These are phyloP conservation scores for Penicillium cinerascens DNA, from an alignment of 495 filamentous ascomycete species.

Conservation along the genomic window DNA sequence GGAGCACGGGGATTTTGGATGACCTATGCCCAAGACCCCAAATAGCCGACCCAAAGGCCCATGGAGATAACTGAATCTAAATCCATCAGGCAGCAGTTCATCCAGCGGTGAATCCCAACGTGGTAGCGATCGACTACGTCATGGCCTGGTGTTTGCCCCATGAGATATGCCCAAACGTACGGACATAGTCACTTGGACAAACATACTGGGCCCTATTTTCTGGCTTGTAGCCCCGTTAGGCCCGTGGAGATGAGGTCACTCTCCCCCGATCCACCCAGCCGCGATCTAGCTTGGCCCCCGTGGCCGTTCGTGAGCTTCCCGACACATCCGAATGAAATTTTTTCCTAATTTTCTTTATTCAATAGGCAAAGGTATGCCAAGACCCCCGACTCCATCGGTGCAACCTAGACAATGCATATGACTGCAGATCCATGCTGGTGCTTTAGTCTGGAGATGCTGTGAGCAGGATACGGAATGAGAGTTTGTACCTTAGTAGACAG, in stretches of 20 bases:
- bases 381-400: neutral
- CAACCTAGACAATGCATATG: constrained; percentile 1
- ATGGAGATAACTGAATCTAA: neutral
- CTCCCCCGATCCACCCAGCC: neutral
- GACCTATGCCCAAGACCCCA: neutral
- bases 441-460: neutral
- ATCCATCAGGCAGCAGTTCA: neutral
- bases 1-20: neutral
- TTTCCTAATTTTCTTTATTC: neutral
- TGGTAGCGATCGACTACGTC: constrained; percentile 26
- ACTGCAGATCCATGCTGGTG: constrained; percentile 11
- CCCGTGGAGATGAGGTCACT: constrained; percentile 17
- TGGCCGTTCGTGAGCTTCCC: constrained; percentile 7
- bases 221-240: neutral
- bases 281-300: neutral
- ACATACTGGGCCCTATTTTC: neutral
- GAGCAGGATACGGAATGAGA: neutral
- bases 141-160: constrained; percentile 1
- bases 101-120: constrained; percentile 16
- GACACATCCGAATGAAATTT: constrained; percentile 17
- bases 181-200: neutral
- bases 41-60: no score
- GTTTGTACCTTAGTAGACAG: neutral
- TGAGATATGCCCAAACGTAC: neutral
- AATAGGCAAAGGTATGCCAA: constrained; percentile 5